A percentile compares a stretch with the other conserved stretches of the same genome.
Conservation (phyloP, 352 stramenopile genomes). For the Globisporangium ultimum region DNA sequence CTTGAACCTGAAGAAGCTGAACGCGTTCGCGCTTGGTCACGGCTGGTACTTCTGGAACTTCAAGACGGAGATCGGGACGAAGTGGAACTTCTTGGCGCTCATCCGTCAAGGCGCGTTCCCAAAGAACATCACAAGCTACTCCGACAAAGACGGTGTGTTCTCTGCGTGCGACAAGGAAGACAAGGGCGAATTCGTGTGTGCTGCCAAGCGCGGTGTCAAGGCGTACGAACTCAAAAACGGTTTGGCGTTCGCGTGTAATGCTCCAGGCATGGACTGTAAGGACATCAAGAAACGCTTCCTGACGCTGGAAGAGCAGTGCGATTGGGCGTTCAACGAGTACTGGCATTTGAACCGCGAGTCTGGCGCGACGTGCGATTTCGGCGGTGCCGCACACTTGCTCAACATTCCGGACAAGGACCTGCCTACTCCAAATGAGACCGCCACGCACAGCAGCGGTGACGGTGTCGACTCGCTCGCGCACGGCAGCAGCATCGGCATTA, state of each 20-base stretch:
- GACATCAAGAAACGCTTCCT: conserved; percentile 36
- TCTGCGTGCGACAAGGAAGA: conserved; percentile 65
- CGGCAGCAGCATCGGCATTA: conserved; percentile 1
- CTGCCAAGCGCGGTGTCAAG: conserved; percentile 64
- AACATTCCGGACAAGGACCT: conserved; percentile 9
- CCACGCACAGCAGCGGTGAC: conserved; percentile 8
- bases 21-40: conserved; percentile 87
- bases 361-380: conserved; percentile 74
- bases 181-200: conserved; percentile 69
- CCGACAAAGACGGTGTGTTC: conserved; percentile 50
- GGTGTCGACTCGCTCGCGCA: conserved; percentile 5
- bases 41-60: conserved; percentile 97
- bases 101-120: conserved; percentile 57
- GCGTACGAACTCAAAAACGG: conserved; percentile 47
- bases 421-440: not conserved
- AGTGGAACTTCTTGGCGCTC: conserved; percentile 87
- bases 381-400: conserved; percentile 57
- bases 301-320: conserved; percentile 59
- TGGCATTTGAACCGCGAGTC: conserved; percentile 62
- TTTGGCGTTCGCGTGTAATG: conserved; percentile 57
- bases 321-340: conserved; percentile 75
- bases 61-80: conserved; percentile 88
- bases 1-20: conserved; percentile 90
- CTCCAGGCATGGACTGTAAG: conserved; percentile 46
- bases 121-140: conserved; percentile 70